phyloP scores from a whole-genome alignment of 208 protist species.

The Balamuthia mandrillaris region DNA sequence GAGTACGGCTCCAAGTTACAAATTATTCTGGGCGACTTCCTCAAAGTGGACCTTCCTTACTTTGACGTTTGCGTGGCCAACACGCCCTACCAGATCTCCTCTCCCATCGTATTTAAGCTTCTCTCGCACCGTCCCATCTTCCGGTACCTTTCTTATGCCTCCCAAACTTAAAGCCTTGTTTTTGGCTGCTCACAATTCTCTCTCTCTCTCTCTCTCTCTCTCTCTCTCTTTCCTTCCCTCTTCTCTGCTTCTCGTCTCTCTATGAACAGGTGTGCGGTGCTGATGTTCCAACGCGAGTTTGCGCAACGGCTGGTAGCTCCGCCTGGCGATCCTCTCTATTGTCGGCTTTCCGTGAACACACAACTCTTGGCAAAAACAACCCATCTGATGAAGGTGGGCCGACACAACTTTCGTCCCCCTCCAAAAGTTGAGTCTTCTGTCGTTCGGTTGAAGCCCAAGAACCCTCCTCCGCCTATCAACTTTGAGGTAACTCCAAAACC shows the following conservation, averaged over 20 bases:
- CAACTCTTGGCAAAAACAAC: conserved; percentile 95
- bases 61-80: conserved; percentile 99
- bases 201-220: background rate
- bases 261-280: conserved; percentile 89
- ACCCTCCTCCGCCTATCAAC: conserved; percentile 93
- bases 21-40: conserved; percentile 96
- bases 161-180: no score
- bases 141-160: conserved; percentile 58
- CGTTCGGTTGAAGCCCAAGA: conserved; percentile 95
- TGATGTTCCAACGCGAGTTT: conserved; percentile 99
- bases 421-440: conserved; percentile 99
- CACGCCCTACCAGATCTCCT: conserved; percentile 93
- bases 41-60: conserved; percentile 97
- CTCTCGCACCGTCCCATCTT: conserved; percentile 87
- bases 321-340: conserved; percentile 95
- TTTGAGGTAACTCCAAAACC: conserved; percentile 81
- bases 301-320: conserved; percentile 95
- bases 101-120: conserved; percentile 97
- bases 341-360: conserved; percentile 97
- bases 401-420: conserved; percentile 98
- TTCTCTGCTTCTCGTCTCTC: background rate
- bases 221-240: background rate
- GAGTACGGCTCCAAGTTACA: conserved; percentile 83
- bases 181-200: background rate
- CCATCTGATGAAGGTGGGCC: conserved; percentile 95